A percentile compares a stretch with the other conserved stretches of the same genome.
phyloP scores from a whole-genome alignment of 2,329 filamentous ascomycete species.

The Fusarium sp. region DNA sequence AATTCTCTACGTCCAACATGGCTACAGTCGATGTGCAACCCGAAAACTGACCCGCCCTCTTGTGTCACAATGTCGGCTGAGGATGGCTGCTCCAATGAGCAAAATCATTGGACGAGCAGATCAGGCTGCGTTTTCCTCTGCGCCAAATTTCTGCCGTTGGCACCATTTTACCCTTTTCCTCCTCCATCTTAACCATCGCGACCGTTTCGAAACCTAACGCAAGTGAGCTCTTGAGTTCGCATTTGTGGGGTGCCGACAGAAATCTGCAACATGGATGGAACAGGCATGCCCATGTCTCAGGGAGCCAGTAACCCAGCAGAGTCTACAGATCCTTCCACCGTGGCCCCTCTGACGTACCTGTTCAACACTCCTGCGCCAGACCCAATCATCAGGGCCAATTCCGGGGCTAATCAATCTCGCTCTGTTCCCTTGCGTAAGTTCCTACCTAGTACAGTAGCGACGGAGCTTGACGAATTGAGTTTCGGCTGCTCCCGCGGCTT shows the following conservation, averaged over 20 bases:
- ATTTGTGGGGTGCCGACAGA: fast-evolving
- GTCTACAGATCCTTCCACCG: neutral
- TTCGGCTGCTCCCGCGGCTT: neutral
- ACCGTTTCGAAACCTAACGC: no score
- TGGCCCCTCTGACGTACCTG: neutral
- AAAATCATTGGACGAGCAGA: no score
- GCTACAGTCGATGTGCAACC: no score
- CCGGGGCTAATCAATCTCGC: neutral
- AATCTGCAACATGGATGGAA: neutral
- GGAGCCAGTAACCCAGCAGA: neutral
- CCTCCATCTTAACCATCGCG: no score
- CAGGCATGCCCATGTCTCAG: neutral
- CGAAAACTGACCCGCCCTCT: no score
- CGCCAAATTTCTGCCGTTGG: no score
- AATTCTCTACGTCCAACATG: no score
- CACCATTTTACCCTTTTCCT: no score
- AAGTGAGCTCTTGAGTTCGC: no score
- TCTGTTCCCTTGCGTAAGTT: neutral
- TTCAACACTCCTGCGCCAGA: neutral
- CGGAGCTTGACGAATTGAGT: neutral
- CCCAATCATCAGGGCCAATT: neutral
- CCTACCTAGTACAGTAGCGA: neutral
- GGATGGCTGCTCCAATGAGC: no score
- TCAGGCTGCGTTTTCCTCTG: no score
- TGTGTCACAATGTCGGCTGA: no score